Conservation (phyloP, 371 early-diverging fungal genomes). For the Dinochytrium kinnereticum region DNA sequence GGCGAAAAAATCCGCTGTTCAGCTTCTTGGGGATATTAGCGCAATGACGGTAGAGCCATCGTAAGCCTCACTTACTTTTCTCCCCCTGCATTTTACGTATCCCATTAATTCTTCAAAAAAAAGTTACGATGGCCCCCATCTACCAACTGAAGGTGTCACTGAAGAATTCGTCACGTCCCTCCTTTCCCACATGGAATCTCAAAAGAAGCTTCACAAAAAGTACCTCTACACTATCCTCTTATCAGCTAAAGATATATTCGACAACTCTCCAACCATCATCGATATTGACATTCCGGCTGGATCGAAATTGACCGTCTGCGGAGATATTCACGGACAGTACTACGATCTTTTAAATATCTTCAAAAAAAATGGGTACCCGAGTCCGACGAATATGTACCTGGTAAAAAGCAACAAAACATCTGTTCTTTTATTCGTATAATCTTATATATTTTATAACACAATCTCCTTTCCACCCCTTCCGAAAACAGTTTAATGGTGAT, state of each 20-base stretch:
- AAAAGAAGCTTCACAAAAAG: constrained; percentile 90
- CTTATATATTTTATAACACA: constrained; percentile 10
- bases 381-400: constrained; percentile 71
- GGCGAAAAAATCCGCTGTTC: constrained; percentile 35
- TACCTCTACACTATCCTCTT: constrained; percentile 86
- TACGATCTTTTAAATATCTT: constrained; percentile 97
- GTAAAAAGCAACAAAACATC: constrained; percentile 37
- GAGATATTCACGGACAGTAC: constrained; percentile 99
- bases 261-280: constrained; percentile 76
- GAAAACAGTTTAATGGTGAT: constrained; percentile 97
- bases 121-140: constrained; percentile 52
- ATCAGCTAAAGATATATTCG: constrained; percentile 72
- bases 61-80: constrained; percentile 40
- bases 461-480: too few species aligned
- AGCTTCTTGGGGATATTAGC: constrained; percentile 56
- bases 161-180: constrained; percentile 77
- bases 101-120: too few species aligned
- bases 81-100: neutral
- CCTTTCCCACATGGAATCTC: constrained; percentile 79
- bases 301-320: constrained; percentile 89
- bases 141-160: constrained; percentile 62
- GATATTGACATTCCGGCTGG: constrained; percentile 81
- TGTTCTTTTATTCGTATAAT: constrained; percentile 34
- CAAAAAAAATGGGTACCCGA: constrained; percentile 87
- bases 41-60: constrained; percentile 70